A percentile compares a stretch with the other conserved stretches of the same genome.
Evolutionary conservation across 2,329 filamentous ascomycete genomes (phyloP).

Genomic region (Fusarium sambucinum): DNA sequence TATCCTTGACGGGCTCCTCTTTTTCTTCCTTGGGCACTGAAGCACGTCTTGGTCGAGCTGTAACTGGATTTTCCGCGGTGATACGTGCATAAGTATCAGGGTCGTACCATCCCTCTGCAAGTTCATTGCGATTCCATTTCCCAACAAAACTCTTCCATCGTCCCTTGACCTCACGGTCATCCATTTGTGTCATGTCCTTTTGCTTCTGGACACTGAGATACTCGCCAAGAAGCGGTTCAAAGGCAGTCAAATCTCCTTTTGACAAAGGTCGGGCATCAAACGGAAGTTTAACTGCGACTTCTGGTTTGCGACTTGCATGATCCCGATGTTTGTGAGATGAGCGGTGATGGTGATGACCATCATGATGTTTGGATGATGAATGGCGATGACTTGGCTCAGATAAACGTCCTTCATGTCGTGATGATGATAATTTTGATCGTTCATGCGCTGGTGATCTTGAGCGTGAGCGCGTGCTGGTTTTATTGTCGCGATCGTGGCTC

Average conservation of each 20-base stretch:
- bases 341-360: constrained; percentile 28
- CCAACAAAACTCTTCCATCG: constrained; percentile 93
- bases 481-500: constrained; percentile 30
- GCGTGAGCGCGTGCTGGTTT: constrained; percentile 38
- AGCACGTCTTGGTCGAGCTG: constrained; percentile 6
- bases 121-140: constrained; percentile 91
- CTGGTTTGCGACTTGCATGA: constrained; percentile 26
- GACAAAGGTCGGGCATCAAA: constrained; percentile 73
- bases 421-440: constrained; percentile 30
- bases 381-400: constrained; percentile 31
- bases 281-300: constrained; percentile 63
- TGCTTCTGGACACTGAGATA: constrained; percentile 92
- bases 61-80: constrained; percentile 45
- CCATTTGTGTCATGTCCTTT: constrained; percentile 74
- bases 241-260: constrained; percentile 75
- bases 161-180: constrained; percentile 80
- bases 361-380: constrained; percentile 34
- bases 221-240: constrained; percentile 79
- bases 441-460: constrained; percentile 43
- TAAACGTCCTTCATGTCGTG: constrained; percentile 29
- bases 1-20: constrained; percentile 61
- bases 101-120: constrained; percentile 95
- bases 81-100: constrained; percentile 71
- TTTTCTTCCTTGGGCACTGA: constrained; percentile 30
- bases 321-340: constrained; percentile 45